Conservation (phyloP, 75 land plant genomes). For the Pinus tabuliformis region DNA sequence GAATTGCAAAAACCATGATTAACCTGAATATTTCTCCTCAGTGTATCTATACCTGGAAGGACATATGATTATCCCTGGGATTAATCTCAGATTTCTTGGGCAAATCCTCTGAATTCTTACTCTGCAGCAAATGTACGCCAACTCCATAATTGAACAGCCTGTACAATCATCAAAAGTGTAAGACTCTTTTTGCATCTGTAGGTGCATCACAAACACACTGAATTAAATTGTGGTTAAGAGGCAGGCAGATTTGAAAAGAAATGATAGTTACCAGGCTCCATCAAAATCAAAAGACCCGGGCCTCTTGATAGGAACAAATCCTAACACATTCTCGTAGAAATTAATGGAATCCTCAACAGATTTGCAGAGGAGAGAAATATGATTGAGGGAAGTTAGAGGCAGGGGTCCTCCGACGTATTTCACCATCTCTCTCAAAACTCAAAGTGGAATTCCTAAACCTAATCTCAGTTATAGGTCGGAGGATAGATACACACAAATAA, state of each 20-base stretch:
- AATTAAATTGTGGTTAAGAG: too few relatives aligned
- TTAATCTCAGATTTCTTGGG: slow-evolving; percentile 53
- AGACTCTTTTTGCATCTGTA: too few relatives aligned
- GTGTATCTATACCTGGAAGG: slow-evolving; percentile 50
- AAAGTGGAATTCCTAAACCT: too few relatives aligned
- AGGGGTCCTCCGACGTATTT: slow-evolving; percentile 4
- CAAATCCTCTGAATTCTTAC: slow-evolving; percentile 23
- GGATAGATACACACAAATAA: too few relatives aligned
- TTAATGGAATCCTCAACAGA: slow-evolving; percentile 10
- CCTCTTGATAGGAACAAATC: slow-evolving; percentile 23
- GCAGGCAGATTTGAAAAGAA: too few relatives aligned
- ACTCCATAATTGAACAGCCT: slow-evolving; percentile 80
- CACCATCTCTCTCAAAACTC: too few relatives aligned
- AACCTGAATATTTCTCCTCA: too few relatives aligned
- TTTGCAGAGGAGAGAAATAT: slow-evolving; percentile 18
- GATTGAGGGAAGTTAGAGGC: slow-evolving; percentile 24
- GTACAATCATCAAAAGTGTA: not conserved
- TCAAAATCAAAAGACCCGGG: slow-evolving; percentile 27
- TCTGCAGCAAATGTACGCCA: slow-evolving; percentile 64
- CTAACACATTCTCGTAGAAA: slow-evolving; percentile 28
- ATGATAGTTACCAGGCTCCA: slow-evolving; percentile 21
- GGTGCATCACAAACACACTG: not conserved
- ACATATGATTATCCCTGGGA: slow-evolving; percentile 76
- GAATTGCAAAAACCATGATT: too few relatives aligned
- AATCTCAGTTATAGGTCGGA: too few relatives aligned